These are phyloP conservation scores for Geotrichum reessii DNA, from an alignment of 1,139 yeast genomes.

Conservation along the genomic window DNA sequence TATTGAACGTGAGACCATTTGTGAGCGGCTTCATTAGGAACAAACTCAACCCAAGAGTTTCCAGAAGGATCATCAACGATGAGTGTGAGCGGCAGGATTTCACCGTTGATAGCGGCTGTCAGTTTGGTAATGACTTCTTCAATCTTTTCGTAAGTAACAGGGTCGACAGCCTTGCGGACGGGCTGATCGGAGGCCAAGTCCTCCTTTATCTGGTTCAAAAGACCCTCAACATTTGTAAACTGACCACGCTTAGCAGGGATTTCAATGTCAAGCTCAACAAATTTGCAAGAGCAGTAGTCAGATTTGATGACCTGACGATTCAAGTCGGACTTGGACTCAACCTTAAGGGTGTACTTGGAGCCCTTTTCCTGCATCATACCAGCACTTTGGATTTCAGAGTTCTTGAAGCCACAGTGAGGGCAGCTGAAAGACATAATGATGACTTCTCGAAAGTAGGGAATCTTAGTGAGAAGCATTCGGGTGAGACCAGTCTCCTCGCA, in stretches of 20 bases:
- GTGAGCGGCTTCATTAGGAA: constrained; percentile 83
- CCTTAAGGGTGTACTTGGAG: constrained; percentile 59
- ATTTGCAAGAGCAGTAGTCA: constrained; percentile 76
- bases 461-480: constrained; percentile 73
- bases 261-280: constrained; percentile 82
- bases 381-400: constrained; percentile 93
- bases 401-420: constrained; percentile 88
- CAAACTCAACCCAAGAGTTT: constrained; percentile 90
- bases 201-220: constrained; percentile 74
- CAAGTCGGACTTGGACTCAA: constrained; percentile 70
- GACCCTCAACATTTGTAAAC: constrained; percentile 85
- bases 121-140: constrained; percentile 61
- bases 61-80: constrained; percentile 93
- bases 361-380: constrained; percentile 79
- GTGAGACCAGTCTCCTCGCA: constrained; percentile 85
- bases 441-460: constrained; percentile 88
- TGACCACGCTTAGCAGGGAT: constrained; percentile 95
- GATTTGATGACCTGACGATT: constrained; percentile 90
- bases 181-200: constrained; percentile 80
- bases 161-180: constrained; percentile 62
- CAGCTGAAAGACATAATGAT: constrained; percentile 94
- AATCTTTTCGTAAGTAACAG: constrained; percentile 70
- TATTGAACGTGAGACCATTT: constrained; percentile 88
- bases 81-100: constrained; percentile 71
- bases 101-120: constrained; percentile 53